Percentiles rank a stretch among this genome's conserved stretches.
phyloP scores from a whole-genome alignment of 208 protist species.

The Kentomonas sorsogonicus region DNA sequence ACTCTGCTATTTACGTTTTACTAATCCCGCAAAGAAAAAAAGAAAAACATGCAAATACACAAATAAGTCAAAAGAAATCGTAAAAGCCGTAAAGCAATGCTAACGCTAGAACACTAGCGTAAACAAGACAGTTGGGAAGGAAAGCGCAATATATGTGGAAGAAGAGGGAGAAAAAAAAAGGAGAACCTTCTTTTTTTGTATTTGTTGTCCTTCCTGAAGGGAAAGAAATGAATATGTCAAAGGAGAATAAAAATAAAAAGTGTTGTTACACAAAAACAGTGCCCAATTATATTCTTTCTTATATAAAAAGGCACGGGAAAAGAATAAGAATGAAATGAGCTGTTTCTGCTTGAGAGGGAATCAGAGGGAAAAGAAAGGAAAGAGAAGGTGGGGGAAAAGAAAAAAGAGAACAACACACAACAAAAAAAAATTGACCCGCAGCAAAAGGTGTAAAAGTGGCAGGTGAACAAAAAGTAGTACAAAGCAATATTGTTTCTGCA shows the following conservation, averaged over 20 bases:
- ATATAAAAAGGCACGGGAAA: neutral
- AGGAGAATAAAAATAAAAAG: neutral
- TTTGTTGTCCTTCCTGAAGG: neutral
- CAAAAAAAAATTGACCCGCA: neutral
- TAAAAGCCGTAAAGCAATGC: neutral
- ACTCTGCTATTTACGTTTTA: too few relatives aligned
- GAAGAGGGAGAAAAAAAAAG: neutral
- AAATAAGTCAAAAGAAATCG: neutral
- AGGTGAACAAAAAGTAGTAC: conserved; percentile 4
- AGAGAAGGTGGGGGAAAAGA: neutral
- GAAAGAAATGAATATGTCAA: conserved; percentile 1
- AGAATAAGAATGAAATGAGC: neutral
- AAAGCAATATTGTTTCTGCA: neutral
- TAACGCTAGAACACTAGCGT: neutral
- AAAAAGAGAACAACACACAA: conserved; percentile 1
- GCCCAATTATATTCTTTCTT: neutral
- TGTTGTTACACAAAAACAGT: too few relatives aligned
- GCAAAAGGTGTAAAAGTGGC: neutral
- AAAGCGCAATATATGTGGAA: neutral
- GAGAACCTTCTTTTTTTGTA: conserved; percentile 6
- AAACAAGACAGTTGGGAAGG: neutral
- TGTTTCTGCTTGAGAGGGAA: neutral
- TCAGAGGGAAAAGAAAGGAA: neutral
- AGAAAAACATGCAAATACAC: neutral
- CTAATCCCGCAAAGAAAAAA: neutral